Base-by-base conservation (phyloP, 768 basidiomycete species). In the Lenzites betulinus region DNA sequence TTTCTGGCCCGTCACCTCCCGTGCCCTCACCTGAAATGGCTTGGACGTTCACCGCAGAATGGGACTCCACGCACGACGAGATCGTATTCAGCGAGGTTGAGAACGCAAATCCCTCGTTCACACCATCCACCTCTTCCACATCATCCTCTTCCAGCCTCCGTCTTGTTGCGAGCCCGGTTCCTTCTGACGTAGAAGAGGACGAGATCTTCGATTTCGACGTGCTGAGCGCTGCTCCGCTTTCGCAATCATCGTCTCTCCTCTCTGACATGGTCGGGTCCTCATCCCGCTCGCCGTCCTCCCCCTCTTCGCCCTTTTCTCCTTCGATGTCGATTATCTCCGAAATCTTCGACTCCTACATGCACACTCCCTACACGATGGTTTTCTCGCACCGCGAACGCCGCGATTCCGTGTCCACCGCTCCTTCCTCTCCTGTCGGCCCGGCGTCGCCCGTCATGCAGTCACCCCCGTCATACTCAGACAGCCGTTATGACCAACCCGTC, bases 41-140 rank as follows among this genome's bases (percentile, higher is more conserved):
- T 11, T 64, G 69, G 36, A 70, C 71, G n/a, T 73, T 73, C 58
- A 70, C 70, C 1, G 71, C 71, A 4, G 70, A 71, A 47, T 71
- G 70, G 70, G 70, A 73, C 51, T 56, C 66, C 41, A 64, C 65
- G 3, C 64, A 68, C 9, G 63, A 63, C 44, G 63, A 65, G 42
- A 69, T 71, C 41, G 62, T 71, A 13, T 66, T 71, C 60, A 67
- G 66, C n/a, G 69, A 69, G 9, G 44, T 69, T 44, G 68, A 71
- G 48, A 43, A 51, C 47, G 54, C 30, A 11, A 33, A 11, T 11
- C 6, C 6, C 30, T 33, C 30, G 30, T 33, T 36, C 1, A 51
- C 51, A 12, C 15, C 25, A 15, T 39, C 60, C 2, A 43, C 60
- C 15, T 44, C 60, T 9, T 51, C 60, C 7, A 38, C 48, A 2